Evolutionary conservation across 2,329 filamentous ascomycete genomes (phyloP), one percentile per base, ranked within the genome.

Genomic region (Chlorencoelia australis): DNA sequence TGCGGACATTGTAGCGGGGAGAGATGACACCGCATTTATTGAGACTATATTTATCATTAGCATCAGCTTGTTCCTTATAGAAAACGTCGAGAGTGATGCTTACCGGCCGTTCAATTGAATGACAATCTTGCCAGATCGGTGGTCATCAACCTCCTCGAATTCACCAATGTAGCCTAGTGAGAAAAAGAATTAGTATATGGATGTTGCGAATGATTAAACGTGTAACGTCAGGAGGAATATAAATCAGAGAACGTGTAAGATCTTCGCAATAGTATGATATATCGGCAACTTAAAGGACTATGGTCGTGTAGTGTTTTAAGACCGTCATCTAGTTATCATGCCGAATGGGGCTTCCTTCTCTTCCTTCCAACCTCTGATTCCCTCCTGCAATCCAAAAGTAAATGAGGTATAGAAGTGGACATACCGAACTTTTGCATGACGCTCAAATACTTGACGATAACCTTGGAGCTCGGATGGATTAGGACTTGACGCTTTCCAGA

Each of bases 271-370:
- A 57, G 42, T 61, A 83, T 69, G 65, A 91, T 98, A 68, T 98
- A 83, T 93, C 91, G 89, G 86, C 78, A 79, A 93, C 79, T 96
- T 96, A 98, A 96, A 98, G 86, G 88, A 86, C 89, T 86, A 79
- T 81, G 74, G 79, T 82, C 84, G 87, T 95, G 67, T 73, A 66
- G 71, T 61, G 64, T 75, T 25, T 36, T 76, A 77, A 81, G 80
- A 89, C 80, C 78, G 77, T 86, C 80, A 82, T 85, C 89, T 94
- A 98, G 91, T 96, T 96, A 96, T 96, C 86, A 95, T 82, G 82
- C 88, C 89, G 91, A 91, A 79, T 51, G 46, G 41, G 32, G 43
- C 20, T 30, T 24, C 5, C 5, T 24, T 25, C 18, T 16, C n/a
- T 17, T 20, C n/a, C n/a, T n/a, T n/a, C n/a, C n/a, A n/a, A n/a